Conservation (phyloP, 805 yeast species). For the Candida tibetensis region DNA sequence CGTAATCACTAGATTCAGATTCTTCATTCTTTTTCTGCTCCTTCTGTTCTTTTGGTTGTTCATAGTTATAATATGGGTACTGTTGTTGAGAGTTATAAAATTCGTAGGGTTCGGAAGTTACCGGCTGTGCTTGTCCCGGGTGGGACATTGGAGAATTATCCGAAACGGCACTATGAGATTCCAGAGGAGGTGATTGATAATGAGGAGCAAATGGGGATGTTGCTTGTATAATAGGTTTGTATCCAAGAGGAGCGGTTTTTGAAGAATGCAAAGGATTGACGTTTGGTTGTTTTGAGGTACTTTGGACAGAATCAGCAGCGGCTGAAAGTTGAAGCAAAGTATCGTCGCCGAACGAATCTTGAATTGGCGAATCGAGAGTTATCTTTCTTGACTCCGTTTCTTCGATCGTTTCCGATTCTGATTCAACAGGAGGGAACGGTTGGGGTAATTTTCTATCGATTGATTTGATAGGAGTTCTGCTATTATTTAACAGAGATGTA, state of each 20-base stretch:
- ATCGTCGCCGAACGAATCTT: background rate
- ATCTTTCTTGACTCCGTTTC: background rate
- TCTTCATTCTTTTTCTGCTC: background rate
- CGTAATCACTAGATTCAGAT: slow-evolving; percentile 11
- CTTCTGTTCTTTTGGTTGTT: background rate
- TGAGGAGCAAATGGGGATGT: background rate
- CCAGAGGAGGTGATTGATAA: background rate
- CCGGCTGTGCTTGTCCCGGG: background rate
- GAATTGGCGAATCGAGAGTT: background rate
- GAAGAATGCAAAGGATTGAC: background rate
- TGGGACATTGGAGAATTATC: slow-evolving; percentile 1
- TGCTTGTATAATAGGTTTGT: background rate
- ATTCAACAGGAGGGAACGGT: slow-evolving; percentile 1
- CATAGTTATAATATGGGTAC: slow-evolving; percentile 1
- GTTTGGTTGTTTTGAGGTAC: background rate
- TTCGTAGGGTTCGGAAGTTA: background rate
- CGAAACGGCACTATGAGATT: slow-evolving; percentile 1
- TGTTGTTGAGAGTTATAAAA: background rate
- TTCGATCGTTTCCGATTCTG: background rate
- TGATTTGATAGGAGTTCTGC: slow-evolving; percentile 2
- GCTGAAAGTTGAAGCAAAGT: background rate
- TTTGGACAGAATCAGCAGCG: background rate
- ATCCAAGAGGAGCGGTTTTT: too few relatives aligned
- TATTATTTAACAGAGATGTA: background rate
- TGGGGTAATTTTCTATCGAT: slow-evolving; percentile 6